phyloP scores from a whole-genome alignment of 371 early-diverging fungal genomes.

The Lichtheimia corymbifera region DNA sequence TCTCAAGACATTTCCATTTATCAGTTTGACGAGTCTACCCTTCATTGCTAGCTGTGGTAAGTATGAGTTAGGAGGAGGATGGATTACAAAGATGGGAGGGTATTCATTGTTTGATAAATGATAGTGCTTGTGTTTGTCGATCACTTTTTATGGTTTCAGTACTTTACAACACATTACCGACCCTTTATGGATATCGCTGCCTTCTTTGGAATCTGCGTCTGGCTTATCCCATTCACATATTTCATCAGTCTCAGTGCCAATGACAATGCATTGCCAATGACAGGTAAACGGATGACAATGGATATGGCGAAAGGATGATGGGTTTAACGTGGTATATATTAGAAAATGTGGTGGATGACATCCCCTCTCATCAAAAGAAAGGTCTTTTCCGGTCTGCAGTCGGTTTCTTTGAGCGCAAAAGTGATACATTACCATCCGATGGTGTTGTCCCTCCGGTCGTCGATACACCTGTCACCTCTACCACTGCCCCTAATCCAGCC shows the following conservation, averaged over 20 bases:
- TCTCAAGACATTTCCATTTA: conserved; percentile 73
- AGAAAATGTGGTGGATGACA: conserved; percentile 11
- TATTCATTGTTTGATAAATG: neutral
- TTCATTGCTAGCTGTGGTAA: conserved; percentile 73
- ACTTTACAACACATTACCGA: conserved; percentile 69
- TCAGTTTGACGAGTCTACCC: conserved; percentile 59
- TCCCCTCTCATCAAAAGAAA: conserved; percentile 22
- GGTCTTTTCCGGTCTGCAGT: conserved; percentile 20
- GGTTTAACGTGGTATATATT: neutral
- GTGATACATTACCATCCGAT: neutral
- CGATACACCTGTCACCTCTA: conserved; percentile 5
- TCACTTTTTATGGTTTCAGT: conserved; percentile 88
- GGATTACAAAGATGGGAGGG: neutral
- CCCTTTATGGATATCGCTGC: conserved; percentile 79
- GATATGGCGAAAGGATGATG: neutral
- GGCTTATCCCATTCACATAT: conserved; percentile 86
- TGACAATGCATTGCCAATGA: conserved; percentile 79
- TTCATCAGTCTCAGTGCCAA: conserved; percentile 87
- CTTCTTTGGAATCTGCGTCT: conserved; percentile 86
- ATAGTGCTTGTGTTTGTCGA: conserved; percentile 76
- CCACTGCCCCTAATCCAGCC: conserved; percentile 2
- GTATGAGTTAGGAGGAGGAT: neutral
- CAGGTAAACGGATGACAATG: neutral
- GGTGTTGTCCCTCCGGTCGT: neutral
- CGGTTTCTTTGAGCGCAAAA: conserved; percentile 16